Base-by-base conservation (phyloP, 1,139 yeast genomes). In the Protomyces inouyei region DNA sequence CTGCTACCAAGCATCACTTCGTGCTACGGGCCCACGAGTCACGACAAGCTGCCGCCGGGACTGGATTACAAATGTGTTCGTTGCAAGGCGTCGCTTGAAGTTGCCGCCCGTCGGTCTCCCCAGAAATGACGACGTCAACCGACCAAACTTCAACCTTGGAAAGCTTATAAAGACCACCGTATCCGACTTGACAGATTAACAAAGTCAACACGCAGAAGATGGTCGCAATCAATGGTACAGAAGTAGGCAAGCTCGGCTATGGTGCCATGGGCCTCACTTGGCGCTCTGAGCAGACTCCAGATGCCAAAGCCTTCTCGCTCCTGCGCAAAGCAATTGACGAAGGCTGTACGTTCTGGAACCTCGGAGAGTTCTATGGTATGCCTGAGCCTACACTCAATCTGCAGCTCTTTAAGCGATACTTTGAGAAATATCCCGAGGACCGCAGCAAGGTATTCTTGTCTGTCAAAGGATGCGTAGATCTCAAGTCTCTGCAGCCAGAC, bases 281-380 rank as follows among this genome's bases (percentile, higher is more conserved):
- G 83, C 76, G 76, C 5, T 79, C 83, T 1, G 81, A 81, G n/a
- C 73, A 74, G 21, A 71, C 74, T 36, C 79, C 85, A 32, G 73
- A 76, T 36, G 82, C 79, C 51, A 76, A 79, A 64, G 79, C 85
- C 1, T 74, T 83, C 66, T 79, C 79, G 48, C 73, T 80, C 16
- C 75, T 85, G 72, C 78, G 79, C 66, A 76, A 76, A 53, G 83
- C 83, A 10, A 73, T 81, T 8, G 78, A 80, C 40, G 76, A 79
- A 52, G 85, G 84, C 40, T 81, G 81, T 65, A 82, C 81, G 37
- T 80, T 86, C 67, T 77, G 88, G 76, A 89, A 89, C 72, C 83
- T 83, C 37, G 95, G 95, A 65, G 93, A 86, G 70, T 88, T 89
- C 72, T 90, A 90, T 72, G 95, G 95, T 32, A 74, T 79, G 0